Conservation (phyloP, 2,329 filamentous ascomycete genomes). For the Hypomyces perniciosus region DNA sequence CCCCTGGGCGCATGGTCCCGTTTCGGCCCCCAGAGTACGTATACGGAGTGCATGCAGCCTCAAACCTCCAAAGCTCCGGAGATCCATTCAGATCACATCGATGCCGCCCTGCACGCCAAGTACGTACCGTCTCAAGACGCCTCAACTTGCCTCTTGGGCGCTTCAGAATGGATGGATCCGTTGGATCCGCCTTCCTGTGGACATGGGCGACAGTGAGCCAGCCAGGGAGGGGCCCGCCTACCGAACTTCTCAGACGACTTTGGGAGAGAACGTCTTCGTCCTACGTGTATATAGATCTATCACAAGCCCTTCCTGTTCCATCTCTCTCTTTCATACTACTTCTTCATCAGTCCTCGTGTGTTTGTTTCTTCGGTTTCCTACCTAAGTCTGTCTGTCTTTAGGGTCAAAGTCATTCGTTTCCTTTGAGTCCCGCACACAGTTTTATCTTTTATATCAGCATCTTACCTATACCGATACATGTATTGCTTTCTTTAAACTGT, state of each 20-base stretch:
- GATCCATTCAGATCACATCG: too few species aligned
- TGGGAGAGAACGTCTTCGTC: neutral
- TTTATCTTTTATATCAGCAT: constrained; percentile 24
- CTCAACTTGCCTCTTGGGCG: too few species aligned
- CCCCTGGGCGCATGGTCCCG: constrained; percentile 4
- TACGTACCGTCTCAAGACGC: too few species aligned
- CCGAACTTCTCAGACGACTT: constrained; percentile 2
- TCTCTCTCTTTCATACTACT: neutral
- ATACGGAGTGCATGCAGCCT: too few species aligned
- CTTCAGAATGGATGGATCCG: neutral
- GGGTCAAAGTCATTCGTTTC: constrained; percentile 53
- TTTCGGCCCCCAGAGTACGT: constrained; percentile 1
- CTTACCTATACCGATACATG: constrained; percentile 14
- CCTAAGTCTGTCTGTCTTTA: constrained; percentile 19
- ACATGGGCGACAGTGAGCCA: neutral
- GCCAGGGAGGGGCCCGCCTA: constrained; percentile 3
- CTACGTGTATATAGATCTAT: constrained; percentile 24
- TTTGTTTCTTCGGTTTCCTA: constrained; percentile 3
- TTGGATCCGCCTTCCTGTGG: constrained; percentile 6
- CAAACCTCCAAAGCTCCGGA: too few species aligned
- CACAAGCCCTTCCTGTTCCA: neutral
- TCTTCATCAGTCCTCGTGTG: constrained; percentile 8
- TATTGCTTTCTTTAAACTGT: constrained; percentile 17
- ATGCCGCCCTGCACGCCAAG: too few species aligned
- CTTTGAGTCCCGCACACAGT: constrained; percentile 35